Evolutionary conservation across 1,284 basidiomycete genomes (phyloP).

Genomic region (Apiotrichum porosum): DNA sequence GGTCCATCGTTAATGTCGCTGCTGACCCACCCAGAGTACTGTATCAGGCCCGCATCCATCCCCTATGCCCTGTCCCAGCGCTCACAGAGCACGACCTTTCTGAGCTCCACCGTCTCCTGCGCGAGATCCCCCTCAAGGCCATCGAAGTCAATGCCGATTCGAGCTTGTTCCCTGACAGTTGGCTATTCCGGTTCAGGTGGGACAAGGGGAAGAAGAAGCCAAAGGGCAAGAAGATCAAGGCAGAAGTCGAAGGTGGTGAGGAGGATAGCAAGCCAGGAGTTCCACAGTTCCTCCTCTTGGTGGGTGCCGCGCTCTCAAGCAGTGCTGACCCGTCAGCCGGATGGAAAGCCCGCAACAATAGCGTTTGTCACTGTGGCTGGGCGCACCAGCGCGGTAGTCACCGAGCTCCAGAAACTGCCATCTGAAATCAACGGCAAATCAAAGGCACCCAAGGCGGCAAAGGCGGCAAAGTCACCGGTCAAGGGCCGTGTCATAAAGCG

Average conservation of each 20-base stretch:
- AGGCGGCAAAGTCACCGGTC: neutral
- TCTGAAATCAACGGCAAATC: constrained; percentile 29
- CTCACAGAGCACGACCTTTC: constrained; percentile 56
- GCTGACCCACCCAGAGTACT: constrained; percentile 58
- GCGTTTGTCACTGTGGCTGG: constrained; percentile 75
- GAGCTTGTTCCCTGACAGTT: constrained; percentile 59
- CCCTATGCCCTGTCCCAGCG: constrained; percentile 62
- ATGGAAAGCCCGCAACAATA: constrained; percentile 66
- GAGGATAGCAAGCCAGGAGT: constrained; percentile 32
- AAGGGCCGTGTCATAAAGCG: no score
- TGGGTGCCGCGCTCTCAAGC: constrained; percentile 41
- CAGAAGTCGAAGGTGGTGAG: constrained; percentile 9
- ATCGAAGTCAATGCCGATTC: constrained; percentile 70
- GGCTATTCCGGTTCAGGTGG: constrained; percentile 53
- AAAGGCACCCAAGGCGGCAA: constrained; percentile 12
- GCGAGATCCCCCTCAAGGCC: constrained; percentile 60
- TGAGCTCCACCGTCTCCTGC: constrained; percentile 58
- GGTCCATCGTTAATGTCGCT: neutral
- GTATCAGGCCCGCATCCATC: constrained; percentile 72
- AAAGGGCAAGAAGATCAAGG: constrained; percentile 11
- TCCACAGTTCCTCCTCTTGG: constrained; percentile 53
- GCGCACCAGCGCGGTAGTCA: constrained; percentile 69
- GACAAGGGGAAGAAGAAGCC: constrained; percentile 64
- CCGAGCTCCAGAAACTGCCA: constrained; percentile 59
- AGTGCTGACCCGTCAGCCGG: constrained; percentile 52